These are phyloP conservation scores for Clavispora vitiphila DNA, from an alignment of 805 yeast species.

Conservation along the genomic window DNA sequence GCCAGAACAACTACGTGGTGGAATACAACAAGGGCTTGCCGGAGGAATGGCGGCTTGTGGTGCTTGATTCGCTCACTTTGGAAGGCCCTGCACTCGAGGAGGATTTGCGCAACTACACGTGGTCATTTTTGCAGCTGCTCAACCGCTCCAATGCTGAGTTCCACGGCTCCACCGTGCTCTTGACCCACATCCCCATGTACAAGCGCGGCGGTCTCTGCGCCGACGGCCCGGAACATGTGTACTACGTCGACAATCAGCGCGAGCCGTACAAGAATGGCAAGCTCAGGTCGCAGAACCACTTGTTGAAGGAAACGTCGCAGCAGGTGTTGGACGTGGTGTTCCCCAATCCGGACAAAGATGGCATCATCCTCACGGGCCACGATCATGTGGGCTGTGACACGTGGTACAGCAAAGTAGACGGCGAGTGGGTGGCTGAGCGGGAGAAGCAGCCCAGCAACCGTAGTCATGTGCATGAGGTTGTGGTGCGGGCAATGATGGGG, in stretches of 20 bases:
- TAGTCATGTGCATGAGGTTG: conserved; percentile 62
- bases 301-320: conserved; percentile 62
- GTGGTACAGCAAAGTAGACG: conserved; percentile 45
- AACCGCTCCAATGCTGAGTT: conserved; percentile 44
- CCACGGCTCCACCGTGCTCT: conserved; percentile 72
- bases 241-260: conserved; percentile 45
- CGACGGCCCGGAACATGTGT: conserved; percentile 69
- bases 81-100: conserved; percentile 89
- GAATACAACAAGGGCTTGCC: conserved; percentile 59
- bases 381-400: conserved; percentile 93
- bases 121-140: conserved; percentile 67
- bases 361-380: conserved; percentile 87
- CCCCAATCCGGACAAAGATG: conserved; percentile 55
- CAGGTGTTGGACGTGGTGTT: conserved; percentile 69
- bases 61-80: conserved; percentile 71
- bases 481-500: conserved; percentile 95
- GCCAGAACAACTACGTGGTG: conserved; percentile 79
- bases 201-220: conserved; percentile 77
- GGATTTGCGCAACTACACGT: conserved; percentile 59
- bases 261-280: conserved; percentile 68
- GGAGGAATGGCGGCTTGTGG: conserved; percentile 86
- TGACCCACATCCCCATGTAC: conserved; percentile 88
- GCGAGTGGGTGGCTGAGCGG: conserved; percentile 59
- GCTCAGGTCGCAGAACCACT: conserved; percentile 81
- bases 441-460: conserved; percentile 21